Base-by-base conservation (phyloP, 768 basidiomycete species). In the Solioccasus polychromus region DNA sequence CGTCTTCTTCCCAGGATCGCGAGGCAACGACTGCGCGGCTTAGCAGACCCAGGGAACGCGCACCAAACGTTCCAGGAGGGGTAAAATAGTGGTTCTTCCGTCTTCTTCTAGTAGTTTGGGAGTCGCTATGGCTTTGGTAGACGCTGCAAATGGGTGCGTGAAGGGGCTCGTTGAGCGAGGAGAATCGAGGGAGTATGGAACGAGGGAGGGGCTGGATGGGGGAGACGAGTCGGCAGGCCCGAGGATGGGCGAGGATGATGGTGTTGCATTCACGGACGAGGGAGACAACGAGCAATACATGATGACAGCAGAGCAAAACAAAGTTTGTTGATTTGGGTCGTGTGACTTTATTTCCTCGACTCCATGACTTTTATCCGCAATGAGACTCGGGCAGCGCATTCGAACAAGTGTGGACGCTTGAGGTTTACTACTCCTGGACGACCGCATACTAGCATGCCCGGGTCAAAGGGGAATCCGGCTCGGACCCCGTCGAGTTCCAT, bases 81-180 rank as follows among this genome's bases (percentile, higher is more conserved):
- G 63, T 55, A n/a, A 22, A 42, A 49, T 18, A 48, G 61, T 19
- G 50, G 57, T 19, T 53, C 47, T 30, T 47, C 45, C 23, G 14
- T 26, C 55, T 59, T 66, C 56, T 69, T 72, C 56, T 81, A 76
- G 37, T 78, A 76, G 11, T 69, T 55, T 3, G 73, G 73, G 22
- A 68, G 74, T 5, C 55, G 55, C 53, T 70, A 54, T 66, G 4
- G 74, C 71, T 44, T 77, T 78, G 4, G 75, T 73, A 1, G 82
- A 80, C 0, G 74, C 84, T 11, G 85, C 79, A 42, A 82, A 78
- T 0, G 82, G 83, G 53, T 85, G 62, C 48, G 51, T 45, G 20
- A 61, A 48, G 6, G 48, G 34, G 29, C 39, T 44, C n/a, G 38
- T 24, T 2, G 54, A 40, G 12, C 50, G 53, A 48, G 35, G 68